Evolutionary conservation across 305 asterid species (phyloP), one percentile per base, ranked within the genome.

Genomic region (Fraxinus ornus): DNA sequence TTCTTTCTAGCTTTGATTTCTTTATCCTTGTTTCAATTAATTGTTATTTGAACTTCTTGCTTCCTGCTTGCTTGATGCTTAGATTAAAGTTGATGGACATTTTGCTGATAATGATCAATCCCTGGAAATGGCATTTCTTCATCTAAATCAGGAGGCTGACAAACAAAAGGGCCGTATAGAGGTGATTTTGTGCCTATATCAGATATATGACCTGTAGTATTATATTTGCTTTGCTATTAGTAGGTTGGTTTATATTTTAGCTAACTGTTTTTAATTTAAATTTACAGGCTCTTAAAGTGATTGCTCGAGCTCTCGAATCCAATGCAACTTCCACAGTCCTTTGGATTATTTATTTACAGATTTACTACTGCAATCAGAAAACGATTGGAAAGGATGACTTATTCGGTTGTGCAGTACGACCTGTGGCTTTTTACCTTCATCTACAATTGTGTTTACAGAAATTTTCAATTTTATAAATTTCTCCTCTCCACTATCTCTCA

Each of bases 321-420:
- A 30, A 85, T 82, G 85, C 91, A 3, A 80, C 84, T 4, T 88
- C 91, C 64, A 62, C 80, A 52, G 80, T 82, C 84, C 89, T 89
- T 62, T 89, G 92, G 92, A 85, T 86, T 77, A 85, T 83, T 71
- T 88, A 88, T 84, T 83, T 89, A 83, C 90, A 79, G 75, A 79
- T 89, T 83, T 88, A 79, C 87, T 89, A 89, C 70, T 81, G 88
- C 88, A 86, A 84, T 83, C 89, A 88, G 78, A 88, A 86, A 41
- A 82, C 89, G 36, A 84, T 85, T 82, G 89, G 85, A 15, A 83
- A 82, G 86, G 89, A 88, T 44, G 91, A 89, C 84, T 70, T 88
- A 79, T 88, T 88, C 86, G 78, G 52, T 64, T 83, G 7, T 76
- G 88, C 92, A 85, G 92, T 89, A 89, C 72, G 89, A 76, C n/a